These are phyloP conservation scores for Chlorella sp. DNA, from an alignment of 139 green algal genomes.

Conservation along the genomic window DNA sequence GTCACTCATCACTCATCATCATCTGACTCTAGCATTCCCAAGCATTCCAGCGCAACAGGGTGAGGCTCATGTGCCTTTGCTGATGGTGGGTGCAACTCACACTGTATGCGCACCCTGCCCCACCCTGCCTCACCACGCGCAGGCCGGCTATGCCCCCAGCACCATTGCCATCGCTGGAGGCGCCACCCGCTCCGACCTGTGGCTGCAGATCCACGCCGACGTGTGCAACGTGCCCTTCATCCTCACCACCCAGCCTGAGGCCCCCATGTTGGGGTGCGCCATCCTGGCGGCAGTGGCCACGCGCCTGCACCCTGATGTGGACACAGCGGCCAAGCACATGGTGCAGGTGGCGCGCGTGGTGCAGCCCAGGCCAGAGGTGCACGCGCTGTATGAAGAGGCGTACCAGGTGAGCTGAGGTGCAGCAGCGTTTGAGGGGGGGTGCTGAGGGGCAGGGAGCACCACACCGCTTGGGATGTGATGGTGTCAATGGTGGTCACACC, in stretches of 20 bases:
- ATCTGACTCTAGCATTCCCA: no score
- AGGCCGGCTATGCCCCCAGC: slow-evolving; percentile 32
- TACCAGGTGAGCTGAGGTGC: background rate
- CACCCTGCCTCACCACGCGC: no score
- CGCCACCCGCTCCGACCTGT: slow-evolving; percentile 52
- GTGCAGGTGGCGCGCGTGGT: slow-evolving; percentile 44
- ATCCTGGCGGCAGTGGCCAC: slow-evolving; percentile 58
- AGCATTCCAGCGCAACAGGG: no score
- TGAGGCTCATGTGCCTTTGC: no score
- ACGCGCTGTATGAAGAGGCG: background rate
- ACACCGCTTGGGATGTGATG: no score
- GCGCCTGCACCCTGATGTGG: slow-evolving; percentile 39
- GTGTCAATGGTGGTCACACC: no score
- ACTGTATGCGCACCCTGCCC: no score
- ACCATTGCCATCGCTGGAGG: slow-evolving; percentile 43
- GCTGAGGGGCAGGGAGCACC: background rate
- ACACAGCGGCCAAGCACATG: slow-evolving; percentile 41
- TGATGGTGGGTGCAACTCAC: no score
- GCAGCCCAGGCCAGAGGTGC: slow-evolving; percentile 29
- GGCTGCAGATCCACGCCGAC: slow-evolving; percentile 81
- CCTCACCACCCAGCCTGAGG: slow-evolving; percentile 59
- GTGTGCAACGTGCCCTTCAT: slow-evolving; percentile 52
- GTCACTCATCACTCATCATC: no score
- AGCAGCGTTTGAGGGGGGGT: background rate
- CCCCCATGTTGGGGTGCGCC: slow-evolving; percentile 63